Conservation (phyloP, 2,329 filamentous ascomycete species). For the Coniochaeta sp. region DNA sequence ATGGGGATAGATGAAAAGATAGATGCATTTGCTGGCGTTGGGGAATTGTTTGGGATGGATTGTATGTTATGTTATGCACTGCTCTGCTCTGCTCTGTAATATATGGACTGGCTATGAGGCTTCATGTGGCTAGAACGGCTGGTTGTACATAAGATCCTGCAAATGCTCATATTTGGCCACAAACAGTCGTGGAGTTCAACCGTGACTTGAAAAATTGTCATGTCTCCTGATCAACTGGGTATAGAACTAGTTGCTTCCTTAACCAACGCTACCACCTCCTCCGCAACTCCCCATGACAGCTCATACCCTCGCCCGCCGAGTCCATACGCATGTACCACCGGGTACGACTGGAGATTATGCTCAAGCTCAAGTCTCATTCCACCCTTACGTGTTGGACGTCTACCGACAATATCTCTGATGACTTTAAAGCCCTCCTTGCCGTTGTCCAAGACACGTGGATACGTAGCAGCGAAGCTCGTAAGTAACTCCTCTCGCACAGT, state of each 20-base stretch:
- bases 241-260: neutral
- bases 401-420: conserved; percentile 20
- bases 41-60: neutral
- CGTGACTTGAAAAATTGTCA: neutral
- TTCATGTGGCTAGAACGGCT: neutral
- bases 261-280: conserved; percentile 29
- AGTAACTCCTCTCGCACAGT: conserved; percentile 41
- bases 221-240: neutral
- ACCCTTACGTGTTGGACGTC: conserved; percentile 18
- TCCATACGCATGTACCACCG: conserved; percentile 39
- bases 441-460: conserved; percentile 20
- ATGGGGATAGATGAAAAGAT: neutral
- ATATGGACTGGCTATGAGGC: neutral
- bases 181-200: neutral
- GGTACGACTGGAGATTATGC: conserved; percentile 6
- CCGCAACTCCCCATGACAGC: conserved; percentile 39
- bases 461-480: conserved; percentile 22
- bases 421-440: conserved; percentile 14
- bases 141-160: neutral
- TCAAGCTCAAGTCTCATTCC: conserved; percentile 36
- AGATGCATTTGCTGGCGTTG: neutral
- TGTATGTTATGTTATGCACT: neutral
- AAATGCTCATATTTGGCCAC: neutral
- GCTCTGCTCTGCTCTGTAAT: neutral
- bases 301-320: conserved; percentile 41